phyloP scores from a whole-genome alignment of 495 filamentous ascomycete genomes.

The Choiromyces venosus region DNA sequence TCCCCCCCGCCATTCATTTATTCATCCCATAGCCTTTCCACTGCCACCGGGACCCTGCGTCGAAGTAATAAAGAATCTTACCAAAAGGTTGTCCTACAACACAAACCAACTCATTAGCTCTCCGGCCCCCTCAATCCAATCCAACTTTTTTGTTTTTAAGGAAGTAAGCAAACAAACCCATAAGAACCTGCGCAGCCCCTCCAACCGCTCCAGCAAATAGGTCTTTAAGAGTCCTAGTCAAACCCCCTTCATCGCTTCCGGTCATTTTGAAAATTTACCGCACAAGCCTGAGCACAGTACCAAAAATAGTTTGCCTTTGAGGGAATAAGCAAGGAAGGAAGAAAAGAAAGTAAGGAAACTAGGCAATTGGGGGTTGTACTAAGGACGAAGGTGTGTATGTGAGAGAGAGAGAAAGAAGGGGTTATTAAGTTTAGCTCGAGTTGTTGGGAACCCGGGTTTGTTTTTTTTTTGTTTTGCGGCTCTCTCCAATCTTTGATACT shows the following conservation, averaged over 20 bases:
- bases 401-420: neutral
- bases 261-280: neutral
- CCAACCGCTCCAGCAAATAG: slow-evolving; percentile 84
- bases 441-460: neutral
- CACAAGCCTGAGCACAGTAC: neutral
- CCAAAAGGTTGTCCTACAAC: slow-evolving; percentile 86
- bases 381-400: neutral
- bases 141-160: neutral
- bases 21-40: neutral
- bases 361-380: neutral
- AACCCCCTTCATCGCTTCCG: slow-evolving; percentile 29
- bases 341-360: neutral
- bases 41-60: neutral
- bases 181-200: slow-evolving; percentile 86
- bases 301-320: neutral
- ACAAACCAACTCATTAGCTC: slow-evolving; percentile 13
- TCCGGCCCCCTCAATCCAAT: neutral
- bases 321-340: neutral
- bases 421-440: neutral
- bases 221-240: slow-evolving; percentile 70
- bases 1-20: neutral
- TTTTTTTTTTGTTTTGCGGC: neutral
- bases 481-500: neutral
- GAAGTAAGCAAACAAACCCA: slow-evolving; percentile 60
- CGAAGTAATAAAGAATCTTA: slow-evolving; percentile 38